Evolutionary conservation across 495 filamentous ascomycete species (phyloP).

Genomic region (Hypoxylon trugodes): DNA sequence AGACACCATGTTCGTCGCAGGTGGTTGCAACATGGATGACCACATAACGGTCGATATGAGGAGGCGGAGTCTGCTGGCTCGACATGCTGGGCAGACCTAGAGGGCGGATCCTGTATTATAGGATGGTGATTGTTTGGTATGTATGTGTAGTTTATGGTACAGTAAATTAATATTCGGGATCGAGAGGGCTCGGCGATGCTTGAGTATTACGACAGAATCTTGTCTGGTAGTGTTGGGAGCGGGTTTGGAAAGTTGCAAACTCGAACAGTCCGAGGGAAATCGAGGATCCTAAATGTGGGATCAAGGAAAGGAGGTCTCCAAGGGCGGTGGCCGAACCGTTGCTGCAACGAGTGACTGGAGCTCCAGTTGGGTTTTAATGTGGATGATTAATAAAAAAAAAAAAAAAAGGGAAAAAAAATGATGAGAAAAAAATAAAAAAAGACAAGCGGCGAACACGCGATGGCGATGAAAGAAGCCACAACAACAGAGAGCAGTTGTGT

Average conservation of each 20-base stretch:
- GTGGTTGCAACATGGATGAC: slow-evolving; percentile 99
- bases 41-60: slow-evolving; percentile 90
- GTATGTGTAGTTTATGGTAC: slow-evolving; percentile 22
- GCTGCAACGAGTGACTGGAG: slow-evolving; percentile 41
- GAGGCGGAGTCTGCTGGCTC: slow-evolving; percentile 53
- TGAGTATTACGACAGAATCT: slow-evolving; percentile 20
- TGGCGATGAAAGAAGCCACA: slow-evolving; percentile 14
- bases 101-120: slow-evolving; percentile 2
- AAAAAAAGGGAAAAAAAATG: slow-evolving; percentile 15
- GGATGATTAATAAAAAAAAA: slow-evolving; percentile 29
- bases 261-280: slow-evolving; percentile 10
- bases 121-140: background rate
- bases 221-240: slow-evolving; percentile 9
- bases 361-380: slow-evolving; percentile 28
- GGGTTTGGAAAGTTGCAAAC: background rate
- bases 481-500: slow-evolving; percentile 2
- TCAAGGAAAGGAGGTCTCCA: slow-evolving; percentile 18
- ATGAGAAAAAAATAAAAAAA: slow-evolving; percentile 4
- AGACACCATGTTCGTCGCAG: slow-evolving; percentile 98
- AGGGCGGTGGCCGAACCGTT: slow-evolving; percentile 28
- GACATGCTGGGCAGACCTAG: slow-evolving; percentile 48
- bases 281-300: slow-evolving; percentile 24
- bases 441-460: slow-evolving; percentile 7
- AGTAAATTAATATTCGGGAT: slow-evolving; percentile 20
- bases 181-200: slow-evolving; percentile 14